Evolutionary conservation across 2,329 filamentous ascomycete genomes (phyloP).

Genomic region (Penicillium rolfsii): DNA sequence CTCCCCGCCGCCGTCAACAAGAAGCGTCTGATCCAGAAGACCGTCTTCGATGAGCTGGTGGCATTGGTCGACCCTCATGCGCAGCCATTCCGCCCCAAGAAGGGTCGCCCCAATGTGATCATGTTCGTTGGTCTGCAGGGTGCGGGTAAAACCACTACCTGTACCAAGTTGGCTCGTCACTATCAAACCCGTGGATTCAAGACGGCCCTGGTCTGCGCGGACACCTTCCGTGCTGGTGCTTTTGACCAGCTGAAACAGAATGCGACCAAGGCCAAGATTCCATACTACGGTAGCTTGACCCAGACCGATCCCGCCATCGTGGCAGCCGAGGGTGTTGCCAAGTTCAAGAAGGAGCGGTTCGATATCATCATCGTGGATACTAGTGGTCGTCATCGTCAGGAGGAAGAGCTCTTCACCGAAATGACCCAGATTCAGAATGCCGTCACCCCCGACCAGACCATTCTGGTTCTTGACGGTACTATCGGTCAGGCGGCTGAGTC

Average conservation of each 20-base stretch:
- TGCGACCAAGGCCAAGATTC: conserved; percentile 97
- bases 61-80: conserved; percentile 93
- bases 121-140: conserved; percentile 99
- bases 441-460: conserved; percentile 90
- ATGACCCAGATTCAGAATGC: conserved; percentile 96
- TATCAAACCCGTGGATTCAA: conserved; percentile 94
- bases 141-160: conserved; percentile 96
- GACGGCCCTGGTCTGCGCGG: conserved; percentile 90
- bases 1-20: conserved; percentile 92
- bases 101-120: conserved; percentile 93
- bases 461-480: conserved; percentile 95
- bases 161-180: conserved; percentile 93
- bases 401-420: conserved; percentile 92
- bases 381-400: conserved; percentile 90
- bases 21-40: conserved; percentile 96
- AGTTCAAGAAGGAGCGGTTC: conserved; percentile 98
- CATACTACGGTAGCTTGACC: conserved; percentile 95
- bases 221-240: conserved; percentile 97
- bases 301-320: conserved; percentile 95
- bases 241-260: conserved; percentile 99
- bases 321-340: conserved; percentile 91
- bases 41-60: conserved; percentile 96
- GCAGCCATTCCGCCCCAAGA: conserved; percentile 95
- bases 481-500: conserved; percentile 96
- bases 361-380: conserved; percentile 99